Evolutionary conservation across 2,329 filamentous ascomycete species (phyloP).

Genomic region (Trichoderma sp.): DNA sequence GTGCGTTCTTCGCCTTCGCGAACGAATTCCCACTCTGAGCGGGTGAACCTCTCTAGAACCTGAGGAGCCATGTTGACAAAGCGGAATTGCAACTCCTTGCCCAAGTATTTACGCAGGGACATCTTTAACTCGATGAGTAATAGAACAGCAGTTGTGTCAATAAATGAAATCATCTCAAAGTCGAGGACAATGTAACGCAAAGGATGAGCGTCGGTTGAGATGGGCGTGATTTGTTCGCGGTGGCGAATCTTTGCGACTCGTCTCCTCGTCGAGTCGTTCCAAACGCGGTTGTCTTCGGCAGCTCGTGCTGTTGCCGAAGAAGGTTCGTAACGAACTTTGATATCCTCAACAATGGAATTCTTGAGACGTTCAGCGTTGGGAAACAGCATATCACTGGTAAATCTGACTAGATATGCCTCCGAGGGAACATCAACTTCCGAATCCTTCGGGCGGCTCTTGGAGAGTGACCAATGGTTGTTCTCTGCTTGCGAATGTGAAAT

Average conservation of each 20-base stretch:
- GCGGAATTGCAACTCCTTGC: constrained; percentile 50
- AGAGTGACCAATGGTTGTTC: constrained; percentile 38
- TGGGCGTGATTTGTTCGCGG: constrained; percentile 40
- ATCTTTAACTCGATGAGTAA: constrained; percentile 53
- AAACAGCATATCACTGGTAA: constrained; percentile 63
- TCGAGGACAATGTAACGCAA: constrained; percentile 57
- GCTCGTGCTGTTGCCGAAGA: constrained; percentile 49
- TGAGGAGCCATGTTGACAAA: constrained; percentile 53
- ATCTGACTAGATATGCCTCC: constrained; percentile 60
- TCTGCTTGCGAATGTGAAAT: constrained; percentile 38
- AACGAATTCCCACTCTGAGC: constrained; percentile 45
- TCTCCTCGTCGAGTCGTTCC: constrained; percentile 57
- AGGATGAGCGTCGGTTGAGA: constrained; percentile 42
- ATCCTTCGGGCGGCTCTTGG: constrained; percentile 30
- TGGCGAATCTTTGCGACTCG: constrained; percentile 52
- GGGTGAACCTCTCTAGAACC: constrained; percentile 45
- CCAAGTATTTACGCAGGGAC: constrained; percentile 55
- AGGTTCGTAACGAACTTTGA: constrained; percentile 47
- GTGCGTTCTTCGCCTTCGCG: constrained; percentile 37
- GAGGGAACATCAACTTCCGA: constrained; percentile 42
- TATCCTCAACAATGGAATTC: constrained; percentile 51
- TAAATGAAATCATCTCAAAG: constrained; percentile 54
- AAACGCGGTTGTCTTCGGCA: constrained; percentile 50
- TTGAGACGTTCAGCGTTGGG: constrained; percentile 62
- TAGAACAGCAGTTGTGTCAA: constrained; percentile 57